phyloP scores from a whole-genome alignment of 495 filamentous ascomycete species.

The Penicillium lagena region DNA sequence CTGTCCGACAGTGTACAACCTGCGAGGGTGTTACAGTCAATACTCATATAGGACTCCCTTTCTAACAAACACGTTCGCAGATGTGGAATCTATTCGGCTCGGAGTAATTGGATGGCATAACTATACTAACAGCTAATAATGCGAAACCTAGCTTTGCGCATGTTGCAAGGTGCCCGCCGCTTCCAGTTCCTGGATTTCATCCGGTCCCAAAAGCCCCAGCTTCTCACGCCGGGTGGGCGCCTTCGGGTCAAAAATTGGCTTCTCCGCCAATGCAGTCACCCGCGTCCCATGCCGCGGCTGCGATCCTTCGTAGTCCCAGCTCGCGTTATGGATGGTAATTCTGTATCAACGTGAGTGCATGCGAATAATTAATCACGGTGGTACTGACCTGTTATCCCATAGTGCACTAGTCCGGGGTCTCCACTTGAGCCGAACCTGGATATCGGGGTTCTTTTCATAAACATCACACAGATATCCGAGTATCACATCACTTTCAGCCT shows the following conservation, averaged over 20 bases:
- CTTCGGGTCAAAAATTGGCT: conserved; percentile 54
- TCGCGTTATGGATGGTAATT: conserved; percentile 62
- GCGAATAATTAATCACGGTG: conserved; percentile 47
- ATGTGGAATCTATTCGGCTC: too few species aligned
- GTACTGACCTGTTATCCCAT: conserved; percentile 56
- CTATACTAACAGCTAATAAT: too few species aligned
- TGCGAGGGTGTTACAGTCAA: too few species aligned
- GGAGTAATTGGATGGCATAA: too few species aligned
- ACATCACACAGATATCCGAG: conserved; percentile 60
- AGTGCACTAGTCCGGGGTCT: conserved; percentile 53
- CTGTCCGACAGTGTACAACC: too few species aligned
- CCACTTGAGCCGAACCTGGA: conserved; percentile 63
- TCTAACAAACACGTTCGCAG: too few species aligned
- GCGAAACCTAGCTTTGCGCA: too few species aligned
- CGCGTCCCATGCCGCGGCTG: conserved; percentile 58
- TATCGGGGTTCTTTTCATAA: conserved; percentile 60
- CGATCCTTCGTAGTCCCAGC: conserved; percentile 60
- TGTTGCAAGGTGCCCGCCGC: not conserved
- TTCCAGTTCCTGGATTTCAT: conserved; percentile 1
- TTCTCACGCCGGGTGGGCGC: conserved; percentile 55
- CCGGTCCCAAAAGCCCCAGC: conserved; percentile 38
- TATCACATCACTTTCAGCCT: conserved; percentile 61
- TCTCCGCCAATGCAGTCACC: conserved; percentile 62
- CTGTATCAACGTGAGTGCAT: conserved; percentile 48
- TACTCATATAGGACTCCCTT: too few species aligned